Evolutionary conservation across 2,329 filamentous ascomycete genomes (phyloP), one percentile per base, ranked within the genome.

Genomic region (Monosporascus sp.): DNA sequence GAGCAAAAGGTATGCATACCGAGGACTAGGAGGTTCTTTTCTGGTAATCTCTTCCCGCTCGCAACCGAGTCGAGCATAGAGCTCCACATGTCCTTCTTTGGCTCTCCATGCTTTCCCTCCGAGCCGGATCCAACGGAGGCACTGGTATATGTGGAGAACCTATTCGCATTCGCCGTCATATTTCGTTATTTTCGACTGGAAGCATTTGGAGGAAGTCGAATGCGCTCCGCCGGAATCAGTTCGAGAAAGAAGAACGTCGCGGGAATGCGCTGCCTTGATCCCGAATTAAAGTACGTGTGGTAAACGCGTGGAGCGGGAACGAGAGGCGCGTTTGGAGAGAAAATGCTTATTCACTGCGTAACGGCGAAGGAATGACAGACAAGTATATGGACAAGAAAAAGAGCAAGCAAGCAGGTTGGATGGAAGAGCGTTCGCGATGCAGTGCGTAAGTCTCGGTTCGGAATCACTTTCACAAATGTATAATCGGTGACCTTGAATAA

Each of bases 51-150:
- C 77, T 94, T 95, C 61, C 90, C 91, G 72, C 89, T 96, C 63
- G 92, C 91, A 62, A 94, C 92, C 51, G 84, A 87, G 71, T 95
- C 90, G 61, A 97, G 80, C 88, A 97, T 90, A 45, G 90, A 91
- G 56, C 88, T 92, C 93, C 93, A 97, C 72, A 97, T 86, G 69
- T 96, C 90, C 73, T 90, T 90, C 75, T 90, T 92, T 59, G 87
- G 86, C 63, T 88, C 86, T 71, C 77, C 81, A 74, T 83, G 81
- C 60, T 79, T 80, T 63, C 74, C 74, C 48, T 83, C 82, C 53
- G 77, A 76, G 56, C 78, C 78, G 55, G 69, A 73, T 52, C 66
- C 67, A 46, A 63, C 70, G 59, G 76, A 84, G 60, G 73, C 80
- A 62, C 73, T 74, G 57, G 80, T 85, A 73, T 80, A 83, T 65